Evolutionary conservation across 106 monocot species (phyloP), one percentile per base, ranked within the genome.

Genomic region (Alisma plantagoaquatica): DNA sequence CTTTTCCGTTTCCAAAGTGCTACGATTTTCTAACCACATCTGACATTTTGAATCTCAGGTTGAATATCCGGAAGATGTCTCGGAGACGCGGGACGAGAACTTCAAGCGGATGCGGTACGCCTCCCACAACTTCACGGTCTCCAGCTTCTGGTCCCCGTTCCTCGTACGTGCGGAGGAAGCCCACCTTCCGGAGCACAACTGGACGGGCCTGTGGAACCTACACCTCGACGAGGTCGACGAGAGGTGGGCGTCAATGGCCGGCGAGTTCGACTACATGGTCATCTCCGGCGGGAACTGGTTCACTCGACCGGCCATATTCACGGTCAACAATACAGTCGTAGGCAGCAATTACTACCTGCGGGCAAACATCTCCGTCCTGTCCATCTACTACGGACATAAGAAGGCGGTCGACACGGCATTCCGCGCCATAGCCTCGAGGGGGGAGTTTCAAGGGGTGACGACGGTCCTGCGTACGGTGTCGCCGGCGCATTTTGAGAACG

Each of bases 131-230:
- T 72, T 81, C 70, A 81, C 72, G 31, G 27, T 81, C 25, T 59
- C 72, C 17, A 67, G 54, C 46, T 72, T 76, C 53, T 81, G 81
- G 81, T 75, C 81, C 1, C 81, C 81, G 1, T 76, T 72, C 41
- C 69, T 81, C 2, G 48, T 76, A 12, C 59, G 57, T 20, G 68
- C 51, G 24, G 30, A 56, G 2, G 63, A 71, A 18, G 50, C 27
- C 0, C 51, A 18, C 19, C 33, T 57, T 2, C 23, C 33, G n/a
- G 60, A 23, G 9, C 0, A 35, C 17, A 14, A 23, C 21, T 21
- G 22, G 24, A n/a, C 33, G 22, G 33, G 25, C 59, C 35, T 71
- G 2, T 75, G 69, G 68, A 64, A 58, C 43, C 64, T 81, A 5
- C 43, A 75, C 59, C 68, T 81, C 22, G 72, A 82, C 38, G 63